These are phyloP conservation scores for Hemerocallis citrina DNA, from an alignment of 106 monocot genomes.

Conservation along the genomic window DNA sequence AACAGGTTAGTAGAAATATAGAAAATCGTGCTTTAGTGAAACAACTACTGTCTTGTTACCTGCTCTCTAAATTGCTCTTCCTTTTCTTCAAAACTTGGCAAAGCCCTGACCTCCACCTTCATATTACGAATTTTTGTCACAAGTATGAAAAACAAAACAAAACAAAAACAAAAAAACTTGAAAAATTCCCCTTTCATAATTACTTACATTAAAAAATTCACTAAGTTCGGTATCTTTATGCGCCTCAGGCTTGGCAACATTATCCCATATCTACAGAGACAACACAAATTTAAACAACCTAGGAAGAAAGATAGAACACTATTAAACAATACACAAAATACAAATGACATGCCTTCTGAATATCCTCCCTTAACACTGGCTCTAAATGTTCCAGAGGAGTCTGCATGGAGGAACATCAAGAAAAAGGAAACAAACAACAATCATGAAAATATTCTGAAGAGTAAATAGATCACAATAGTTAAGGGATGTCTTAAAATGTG, in stretches of 20 bases:
- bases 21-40: too few relatives aligned
- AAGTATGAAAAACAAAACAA: conserved; percentile 11
- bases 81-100: conserved; percentile 54
- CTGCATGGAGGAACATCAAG: conserved; percentile 10
- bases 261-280: conserved; percentile 45
- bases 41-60: conserved; percentile 13
- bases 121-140: too few relatives aligned
- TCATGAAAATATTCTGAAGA: not conserved
- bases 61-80: conserved; percentile 46
- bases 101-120: conserved; percentile 46
- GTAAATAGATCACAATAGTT: not conserved
- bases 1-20: not conserved
- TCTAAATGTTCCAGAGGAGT: conserved; percentile 48
- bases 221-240: conserved; percentile 45
- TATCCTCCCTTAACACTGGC: conserved; percentile 46
- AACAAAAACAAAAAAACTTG: not conserved
- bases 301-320: not conserved
- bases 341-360: conserved; percentile 32
- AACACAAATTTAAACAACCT: not conserved
- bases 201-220: conserved; percentile 59
- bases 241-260: conserved; percentile 40
- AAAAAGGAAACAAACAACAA: not conserved
- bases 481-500: not conserved
- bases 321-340: not conserved
- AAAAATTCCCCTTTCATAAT: not conserved